Conservation (phyloP, 345 rosid species). For the Salix udensis region DNA sequence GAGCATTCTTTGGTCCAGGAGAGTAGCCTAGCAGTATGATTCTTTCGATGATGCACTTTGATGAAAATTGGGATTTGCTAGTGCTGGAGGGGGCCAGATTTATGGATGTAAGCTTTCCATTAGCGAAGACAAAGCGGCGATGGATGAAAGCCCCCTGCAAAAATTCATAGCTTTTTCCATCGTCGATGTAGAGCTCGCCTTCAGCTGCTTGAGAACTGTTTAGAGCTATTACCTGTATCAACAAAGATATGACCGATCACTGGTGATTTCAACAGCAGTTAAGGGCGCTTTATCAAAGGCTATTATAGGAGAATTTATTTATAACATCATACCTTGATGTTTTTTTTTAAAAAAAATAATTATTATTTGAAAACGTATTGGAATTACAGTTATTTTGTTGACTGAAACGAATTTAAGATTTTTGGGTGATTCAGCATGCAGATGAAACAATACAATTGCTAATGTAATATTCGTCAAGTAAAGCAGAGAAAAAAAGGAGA, state of each 20-base stretch:
- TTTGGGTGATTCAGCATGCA: neutral
- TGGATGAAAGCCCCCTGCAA: slow-evolving; percentile 66
- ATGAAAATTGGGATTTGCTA: slow-evolving; percentile 44
- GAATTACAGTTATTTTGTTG: neutral
- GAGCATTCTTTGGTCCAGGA: slow-evolving; percentile 47
- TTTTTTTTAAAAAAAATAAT: no score
- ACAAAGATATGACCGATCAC: neutral
- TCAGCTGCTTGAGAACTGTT: slow-evolving; percentile 84
- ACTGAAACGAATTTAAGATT: neutral
- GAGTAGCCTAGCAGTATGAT: slow-evolving; percentile 65
- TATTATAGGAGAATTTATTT: neutral
- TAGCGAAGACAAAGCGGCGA: slow-evolving; percentile 66
- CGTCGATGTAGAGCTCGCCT: slow-evolving; percentile 93
- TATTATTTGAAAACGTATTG: neutral
- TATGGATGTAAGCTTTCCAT: slow-evolving; percentile 61
- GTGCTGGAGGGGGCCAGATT: slow-evolving; percentile 35
- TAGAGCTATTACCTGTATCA: slow-evolving; percentile 73
- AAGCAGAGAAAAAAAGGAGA: neutral
- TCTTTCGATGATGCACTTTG: slow-evolving; percentile 64
- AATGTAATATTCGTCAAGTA: neutral
- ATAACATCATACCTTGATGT: neutral
- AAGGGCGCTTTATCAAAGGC: neutral
- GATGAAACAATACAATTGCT: no score
- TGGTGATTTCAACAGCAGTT: neutral
- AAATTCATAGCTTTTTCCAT: slow-evolving; percentile 82